Base-by-base conservation (phyloP, 805 yeast genomes). In the Sugiyamaella mastotermitis region DNA sequence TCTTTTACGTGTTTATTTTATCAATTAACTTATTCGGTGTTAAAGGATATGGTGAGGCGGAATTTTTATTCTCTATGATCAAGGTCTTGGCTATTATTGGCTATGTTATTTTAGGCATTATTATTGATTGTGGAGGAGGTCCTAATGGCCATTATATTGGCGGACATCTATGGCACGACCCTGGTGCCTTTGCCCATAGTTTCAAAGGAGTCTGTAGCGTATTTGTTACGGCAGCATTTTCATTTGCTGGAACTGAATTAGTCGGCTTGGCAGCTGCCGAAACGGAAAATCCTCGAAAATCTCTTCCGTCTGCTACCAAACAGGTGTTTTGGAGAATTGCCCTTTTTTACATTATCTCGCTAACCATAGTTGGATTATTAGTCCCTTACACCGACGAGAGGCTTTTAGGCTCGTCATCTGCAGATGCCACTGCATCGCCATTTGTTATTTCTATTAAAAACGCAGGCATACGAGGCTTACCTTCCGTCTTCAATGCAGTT, bases 321-420 rank as follows among this genome's bases (percentile, higher is more conserved):
- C 86, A 82, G 62, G 83, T 81, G 2, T 80, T 83, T 61, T 81
- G 88, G 87, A 71, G 88, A 60, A 78, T 83, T 43, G 60, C 77
- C 16, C 58, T 80, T 48, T 82, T 83, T 55, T 83, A 83, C 62
- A 66, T 83, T 54, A 61, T 68, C 10, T 66, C 76, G 46, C 69
- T 60, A 57, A 76, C 60, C 38, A 66, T 69, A 49, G 73, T 65
- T 51, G 80, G 85, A 33, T 72, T 82, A 50, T 65, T 83, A 42
- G 88, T 83, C 11, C 87, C 87, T 6, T 78, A 69, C 56, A 64
- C 63, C 40, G 71, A 74, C 43, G 55, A 59, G 2, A 56, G 72
- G 43, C 61, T 80, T 42, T 52, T 75, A 28, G 65, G 61, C 2
- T 66, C 71, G 26, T 36, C 70, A 66, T 33, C 69, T 66, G 75